phyloP scores from a whole-genome alignment of 805 yeast genomes.

The Kazachstania kunashirensis region DNA sequence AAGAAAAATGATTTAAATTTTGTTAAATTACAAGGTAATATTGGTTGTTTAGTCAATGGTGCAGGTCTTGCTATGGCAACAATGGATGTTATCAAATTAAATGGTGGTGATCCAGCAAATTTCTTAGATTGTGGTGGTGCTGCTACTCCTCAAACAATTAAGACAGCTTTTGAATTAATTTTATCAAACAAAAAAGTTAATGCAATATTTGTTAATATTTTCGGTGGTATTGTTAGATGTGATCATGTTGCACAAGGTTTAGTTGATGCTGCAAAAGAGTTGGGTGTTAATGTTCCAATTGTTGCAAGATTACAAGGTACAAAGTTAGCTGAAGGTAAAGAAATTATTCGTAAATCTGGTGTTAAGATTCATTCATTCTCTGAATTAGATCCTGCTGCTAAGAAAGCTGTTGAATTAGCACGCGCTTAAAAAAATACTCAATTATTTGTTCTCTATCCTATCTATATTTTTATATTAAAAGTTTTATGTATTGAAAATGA shows the following conservation, averaged over 20 bases:
- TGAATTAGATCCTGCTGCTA: conserved; percentile 95
- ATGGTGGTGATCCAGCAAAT: conserved; percentile 98
- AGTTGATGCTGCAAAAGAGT: conserved; percentile 86
- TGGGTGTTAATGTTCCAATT: conserved; percentile 85
- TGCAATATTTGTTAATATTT: conserved; percentile 95
- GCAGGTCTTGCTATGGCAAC: conserved; percentile 99
- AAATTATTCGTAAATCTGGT: conserved; percentile 79
- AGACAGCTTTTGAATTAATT: conserved; percentile 90
- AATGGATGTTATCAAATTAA: conserved; percentile 96
- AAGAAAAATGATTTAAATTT: conserved; percentile 84
- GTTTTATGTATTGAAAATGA: too few species aligned
- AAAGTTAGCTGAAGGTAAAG: conserved; percentile 79
- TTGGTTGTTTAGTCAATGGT: conserved; percentile 98
- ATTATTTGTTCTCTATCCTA: neutral
- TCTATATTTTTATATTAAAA: conserved; percentile 1
- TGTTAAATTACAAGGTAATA: conserved; percentile 96
- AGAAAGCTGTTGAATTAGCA: conserved; percentile 77
- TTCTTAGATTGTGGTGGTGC: conserved; percentile 99
- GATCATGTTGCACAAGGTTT: conserved; percentile 97
- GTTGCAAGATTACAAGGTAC: conserved; percentile 99
- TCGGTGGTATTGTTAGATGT: conserved; percentile 99
- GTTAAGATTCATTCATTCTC: conserved; percentile 84
- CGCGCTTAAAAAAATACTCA: conserved; percentile 1
- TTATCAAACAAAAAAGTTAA: conserved; percentile 80
- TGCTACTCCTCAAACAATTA: conserved; percentile 97